Conservation (phyloP, 768 basidiomycete species). For the Macrolepiota fuliginosa region DNA sequence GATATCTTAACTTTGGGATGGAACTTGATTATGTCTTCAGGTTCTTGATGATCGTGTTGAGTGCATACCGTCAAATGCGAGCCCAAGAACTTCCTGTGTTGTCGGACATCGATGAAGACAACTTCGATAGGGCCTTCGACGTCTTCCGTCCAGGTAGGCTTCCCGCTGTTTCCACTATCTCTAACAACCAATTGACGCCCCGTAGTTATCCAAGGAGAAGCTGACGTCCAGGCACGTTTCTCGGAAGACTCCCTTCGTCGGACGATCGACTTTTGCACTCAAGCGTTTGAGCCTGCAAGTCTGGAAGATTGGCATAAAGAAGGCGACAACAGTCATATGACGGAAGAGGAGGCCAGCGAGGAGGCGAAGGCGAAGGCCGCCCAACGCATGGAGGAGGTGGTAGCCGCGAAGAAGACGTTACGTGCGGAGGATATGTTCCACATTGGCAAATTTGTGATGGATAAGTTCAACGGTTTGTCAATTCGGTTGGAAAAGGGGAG, state of each 20-base stretch:
- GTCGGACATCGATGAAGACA: slow-evolving; percentile 42
- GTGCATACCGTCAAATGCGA: slow-evolving; percentile 46
- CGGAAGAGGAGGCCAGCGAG: not conserved
- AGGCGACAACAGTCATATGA: not conserved
- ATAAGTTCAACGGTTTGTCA: slow-evolving; percentile 14
- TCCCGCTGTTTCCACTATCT: not conserved
- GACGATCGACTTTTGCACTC: slow-evolving; percentile 20
- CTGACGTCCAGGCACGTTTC: slow-evolving; percentile 18
- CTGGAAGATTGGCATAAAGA: slow-evolving; percentile 14
- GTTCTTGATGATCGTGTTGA: slow-evolving; percentile 45
- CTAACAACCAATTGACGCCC: not conserved
- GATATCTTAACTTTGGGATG: not conserved
- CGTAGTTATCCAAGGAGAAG: slow-evolving; percentile 26
- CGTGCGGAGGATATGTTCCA: slow-evolving; percentile 17
- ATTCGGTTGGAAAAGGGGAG: slow-evolving; percentile 18
- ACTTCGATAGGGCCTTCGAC: slow-evolving; percentile 46
- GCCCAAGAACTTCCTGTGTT: slow-evolving; percentile 37
- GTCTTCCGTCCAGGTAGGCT: slow-evolving; percentile 34
- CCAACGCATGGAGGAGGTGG: slow-evolving; percentile 3
- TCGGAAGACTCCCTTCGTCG: slow-evolving; percentile 18
- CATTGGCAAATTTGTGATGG: slow-evolving; percentile 19
- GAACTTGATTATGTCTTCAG: slow-evolving; percentile 18
- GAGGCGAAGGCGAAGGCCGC: slow-evolving; percentile 4
- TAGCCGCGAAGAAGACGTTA: slow-evolving; percentile 19
- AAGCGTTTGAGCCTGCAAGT: slow-evolving; percentile 16